These are phyloP conservation scores for Solanum pinnatisectum DNA, from an alignment of 257 asterid genomes.

Conservation along the genomic window DNA sequence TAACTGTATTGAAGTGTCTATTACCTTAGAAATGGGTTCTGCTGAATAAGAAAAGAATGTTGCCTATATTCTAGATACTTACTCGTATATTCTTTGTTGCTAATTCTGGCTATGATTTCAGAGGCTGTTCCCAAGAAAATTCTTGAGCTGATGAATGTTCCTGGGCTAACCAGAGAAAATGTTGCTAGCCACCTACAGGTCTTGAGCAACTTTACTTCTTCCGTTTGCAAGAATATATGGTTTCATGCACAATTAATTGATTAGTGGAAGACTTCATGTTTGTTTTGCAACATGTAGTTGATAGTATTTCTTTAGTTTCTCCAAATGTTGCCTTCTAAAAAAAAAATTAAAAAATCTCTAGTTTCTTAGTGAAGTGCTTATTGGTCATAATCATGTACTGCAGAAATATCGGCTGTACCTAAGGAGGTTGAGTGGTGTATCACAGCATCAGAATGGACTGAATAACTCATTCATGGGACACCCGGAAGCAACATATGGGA, in stretches of 20 bases:
- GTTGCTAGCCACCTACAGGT: constrained; percentile 99
- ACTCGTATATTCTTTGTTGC: not conserved
- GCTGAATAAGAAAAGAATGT: not conserved
- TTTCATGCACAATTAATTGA: not conserved
- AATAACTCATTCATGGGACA: constrained; percentile 48
- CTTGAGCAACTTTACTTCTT: not conserved
- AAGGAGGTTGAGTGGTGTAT: constrained; percentile 61
- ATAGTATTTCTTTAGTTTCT: not conserved
- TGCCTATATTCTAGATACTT: not conserved
- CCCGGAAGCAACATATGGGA: constrained; percentile 51
- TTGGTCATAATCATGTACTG: not conserved
- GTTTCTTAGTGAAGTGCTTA: not conserved
- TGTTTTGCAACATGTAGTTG: not conserved
- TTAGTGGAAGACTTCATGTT: not conserved
- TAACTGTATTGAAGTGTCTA: not conserved
- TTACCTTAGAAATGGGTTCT: not conserved
- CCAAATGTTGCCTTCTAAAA: no score
- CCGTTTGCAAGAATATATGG: not conserved
- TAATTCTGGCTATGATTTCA: constrained; percentile 18
- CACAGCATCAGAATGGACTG: constrained; percentile 33
- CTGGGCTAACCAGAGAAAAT: constrained; percentile 88
- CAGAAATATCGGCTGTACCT: constrained; percentile 95
- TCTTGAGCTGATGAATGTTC: constrained; percentile 92
- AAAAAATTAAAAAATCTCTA: no score
- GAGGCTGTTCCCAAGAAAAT: constrained; percentile 98